Evolutionary conservation across 2,329 filamentous ascomycete species (phyloP), one percentile per base, ranked within the genome.

Genomic region (Incumbomyces delicatus): DNA sequence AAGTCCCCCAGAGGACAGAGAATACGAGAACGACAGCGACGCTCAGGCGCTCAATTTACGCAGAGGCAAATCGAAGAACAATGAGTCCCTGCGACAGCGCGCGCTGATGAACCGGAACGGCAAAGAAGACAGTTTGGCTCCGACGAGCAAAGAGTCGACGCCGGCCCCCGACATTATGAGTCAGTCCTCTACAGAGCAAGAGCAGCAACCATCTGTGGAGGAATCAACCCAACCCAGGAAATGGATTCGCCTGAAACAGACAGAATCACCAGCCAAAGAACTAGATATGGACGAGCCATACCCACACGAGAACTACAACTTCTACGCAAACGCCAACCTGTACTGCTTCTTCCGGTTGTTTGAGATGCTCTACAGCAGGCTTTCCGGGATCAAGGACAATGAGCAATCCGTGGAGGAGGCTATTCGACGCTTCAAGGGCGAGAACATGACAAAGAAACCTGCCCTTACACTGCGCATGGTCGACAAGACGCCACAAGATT

Each of bases 331-430:
- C 63, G 78, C 87, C 58, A 87, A 84, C 2, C 83, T 98, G 50
- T 95, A 88, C 62, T 89, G 92, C 66, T 96, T 98, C 73, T 85
- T 98, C 70, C 86, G 84, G 56, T 82, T 95, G 51, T 92, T 98
- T 63, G 81, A 95, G 61, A 85, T 84, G n/a, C 72, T 98, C 4
- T 96, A 95, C 66, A 79, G 81, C 58, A 81, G 92, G 34, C 74
- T 98, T 12, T 73, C 83, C 52, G 84, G 85, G 50, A 80, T 96
- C 64, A 96, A 96, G 69, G 74, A 82, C 49, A 83, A 83, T 60
- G 84, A 85, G 57, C 74, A 77, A 2, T 77, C 81, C 37, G 89
- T 94, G 8, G 73, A 78, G 40, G 77, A 81, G 56, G 82, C 87
- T 58, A 82, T 95, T 33, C 71, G 75, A 20, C 83, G 87, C 16